Percentiles rank a stretch among this genome's conserved stretches.
Conservation (phyloP, 768 basidiomycete genomes). For the Coprinopsis strossmayeri region DNA sequence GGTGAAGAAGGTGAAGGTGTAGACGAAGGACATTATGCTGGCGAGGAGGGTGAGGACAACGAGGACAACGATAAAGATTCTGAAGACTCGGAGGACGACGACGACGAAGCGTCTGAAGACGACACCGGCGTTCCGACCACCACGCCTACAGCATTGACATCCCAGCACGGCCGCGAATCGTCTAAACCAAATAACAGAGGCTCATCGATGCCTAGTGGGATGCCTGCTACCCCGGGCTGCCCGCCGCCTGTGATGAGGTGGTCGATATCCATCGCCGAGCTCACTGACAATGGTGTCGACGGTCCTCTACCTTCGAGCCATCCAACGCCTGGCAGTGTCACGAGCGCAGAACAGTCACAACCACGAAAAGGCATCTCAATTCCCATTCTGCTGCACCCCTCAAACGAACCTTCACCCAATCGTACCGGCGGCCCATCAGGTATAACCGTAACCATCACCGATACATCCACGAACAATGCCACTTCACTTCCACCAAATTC, state of each 20-base stretch:
- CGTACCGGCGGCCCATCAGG: not conserved
- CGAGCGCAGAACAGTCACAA: not conserved
- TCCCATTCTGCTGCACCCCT: not conserved
- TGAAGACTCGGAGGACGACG: conserved; percentile 13
- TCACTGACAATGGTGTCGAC: not conserved
- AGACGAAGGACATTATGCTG: conserved; percentile 6
- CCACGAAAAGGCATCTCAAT: not conserved
- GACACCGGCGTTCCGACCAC: conserved; percentile 7
- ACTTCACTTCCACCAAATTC: not conserved
- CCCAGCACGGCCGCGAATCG: too few species aligned
- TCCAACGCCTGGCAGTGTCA: not conserved
- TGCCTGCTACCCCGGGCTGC: not conserved
- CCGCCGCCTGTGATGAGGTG: not conserved
- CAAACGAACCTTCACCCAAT: too few species aligned
- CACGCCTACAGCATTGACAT: conserved; percentile 11
- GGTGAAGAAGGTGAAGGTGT: conserved; percentile 9
- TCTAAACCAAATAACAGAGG: not conserved
- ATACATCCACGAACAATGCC: conserved; percentile 7
- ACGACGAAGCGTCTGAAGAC: conserved; percentile 11
- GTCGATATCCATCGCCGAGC: conserved; percentile 2
- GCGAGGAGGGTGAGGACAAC: conserved; percentile 14
- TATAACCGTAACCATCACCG: conserved; percentile 1
- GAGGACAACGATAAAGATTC: conserved; percentile 12
- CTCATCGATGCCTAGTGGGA: too few species aligned
- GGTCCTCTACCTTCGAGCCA: not conserved